Percentiles rank a stretch among this genome's conserved stretches.
Evolutionary conservation across 129 eudicot species (phyloP).

Genomic region (Tagetes erecta): DNA sequence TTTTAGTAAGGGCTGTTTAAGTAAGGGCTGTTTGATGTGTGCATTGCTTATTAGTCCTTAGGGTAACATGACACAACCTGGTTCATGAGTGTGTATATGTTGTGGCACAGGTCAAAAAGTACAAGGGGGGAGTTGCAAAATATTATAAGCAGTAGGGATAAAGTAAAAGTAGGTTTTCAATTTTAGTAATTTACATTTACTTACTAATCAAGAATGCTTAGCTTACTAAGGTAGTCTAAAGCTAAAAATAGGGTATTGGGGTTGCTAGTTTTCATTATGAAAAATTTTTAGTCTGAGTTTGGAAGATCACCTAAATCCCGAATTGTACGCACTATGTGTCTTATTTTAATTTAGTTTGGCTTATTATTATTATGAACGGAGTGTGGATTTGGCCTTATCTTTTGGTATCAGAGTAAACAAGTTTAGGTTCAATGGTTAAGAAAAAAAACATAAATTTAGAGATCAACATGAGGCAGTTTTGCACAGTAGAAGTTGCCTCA

Average conservation of each 20-base stretch:
- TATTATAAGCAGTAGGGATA: neutral
- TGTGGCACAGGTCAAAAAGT: neutral
- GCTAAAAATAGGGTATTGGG: neutral
- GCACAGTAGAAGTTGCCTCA: neutral
- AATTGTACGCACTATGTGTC: neutral
- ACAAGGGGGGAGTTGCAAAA: neutral
- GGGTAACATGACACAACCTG: neutral
- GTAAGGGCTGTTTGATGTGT: conserved; percentile 9
- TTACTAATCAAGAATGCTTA: neutral
- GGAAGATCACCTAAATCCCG: neutral
- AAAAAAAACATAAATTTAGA: neutral
- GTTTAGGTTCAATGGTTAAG: neutral
- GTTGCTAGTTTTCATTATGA: neutral
- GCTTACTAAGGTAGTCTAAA: neutral
- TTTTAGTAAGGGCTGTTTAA: conserved; percentile 8
- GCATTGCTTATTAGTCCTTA: neutral
- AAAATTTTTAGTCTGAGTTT: neutral
- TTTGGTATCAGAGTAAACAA: neutral
- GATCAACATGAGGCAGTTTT: neutral
- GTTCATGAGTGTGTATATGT: neutral
- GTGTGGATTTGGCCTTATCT: neutral
- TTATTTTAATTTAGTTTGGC: neutral
- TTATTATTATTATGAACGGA: neutral
- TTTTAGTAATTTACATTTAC: neutral
- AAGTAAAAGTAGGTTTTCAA: neutral